Base-by-base conservation (phyloP, 768 basidiomycete genomes). In the Lactifluus hygrophoroides region DNA sequence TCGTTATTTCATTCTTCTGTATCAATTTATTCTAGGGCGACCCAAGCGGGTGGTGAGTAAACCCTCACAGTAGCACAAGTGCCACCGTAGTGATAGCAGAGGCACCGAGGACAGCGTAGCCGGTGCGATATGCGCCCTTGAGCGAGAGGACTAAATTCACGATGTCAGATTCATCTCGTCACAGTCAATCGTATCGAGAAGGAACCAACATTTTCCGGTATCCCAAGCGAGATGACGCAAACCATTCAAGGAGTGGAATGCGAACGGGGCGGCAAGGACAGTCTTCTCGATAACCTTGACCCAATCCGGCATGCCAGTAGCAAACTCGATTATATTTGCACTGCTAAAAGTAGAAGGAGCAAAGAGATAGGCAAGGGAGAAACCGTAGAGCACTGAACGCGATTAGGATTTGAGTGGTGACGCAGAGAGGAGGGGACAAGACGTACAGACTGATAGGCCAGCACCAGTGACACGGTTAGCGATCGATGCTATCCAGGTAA, bases 151-250 rank as follows among this genome's bases (percentile, higher is more conserved):
- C 94, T 97, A 19, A 50, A 55, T 10, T 50, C 16, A 43, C 45
- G 10, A 43, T 7, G 57, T 57, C 23, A 32, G 35, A 13, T 35
- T 32, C 34, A 17, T 21, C 45, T 51, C n/a, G 51, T 52, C 19
- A 13, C 17, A 25, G 17, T n/a, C 5, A 51, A 16, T 48, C 2
- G 21, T 13, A 6, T 54, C 47, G 25, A 52, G 60, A 27, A 57
- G 21, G 9, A 28, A 83, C 94, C 65, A 66, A 97, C 95, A 86
- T 77, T 86, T 88, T 58, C 85, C 84, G 69, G 80, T 72, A 73
- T 97, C 95, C 95, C 95, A 98, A 34, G 73, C 71, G 66, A 98
- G 74, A 77, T 98, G 95, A 42, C 95, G 82, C 60, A 97, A 61
- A 3, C 95, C 95, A 72, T 97, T 97, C 72, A 84, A 77, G 8